A percentile compares a stretch with the other conserved stretches of the same genome.
Evolutionary conservation across 352 stramenopile genomes (phyloP).

Genomic region (Pythium volutum): DNA sequence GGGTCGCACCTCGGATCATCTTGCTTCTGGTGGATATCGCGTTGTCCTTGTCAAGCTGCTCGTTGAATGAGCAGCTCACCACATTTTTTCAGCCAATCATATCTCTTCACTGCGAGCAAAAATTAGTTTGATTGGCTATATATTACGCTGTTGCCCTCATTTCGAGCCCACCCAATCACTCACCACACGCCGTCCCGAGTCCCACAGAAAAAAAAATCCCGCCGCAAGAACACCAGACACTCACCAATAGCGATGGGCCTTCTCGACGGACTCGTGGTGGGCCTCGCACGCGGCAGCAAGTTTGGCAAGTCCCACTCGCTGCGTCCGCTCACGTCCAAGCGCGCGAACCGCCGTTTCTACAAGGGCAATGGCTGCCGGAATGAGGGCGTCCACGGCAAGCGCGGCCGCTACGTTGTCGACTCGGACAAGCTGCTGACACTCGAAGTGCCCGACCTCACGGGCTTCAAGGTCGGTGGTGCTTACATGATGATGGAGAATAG

Average conservation of each 20-base stretch:
- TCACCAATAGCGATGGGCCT: constrained; percentile 52
- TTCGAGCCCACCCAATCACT: constrained; percentile 26
- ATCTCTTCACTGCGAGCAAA: background rate
- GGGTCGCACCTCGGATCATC: constrained; percentile 53
- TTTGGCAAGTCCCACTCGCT: constrained; percentile 82
- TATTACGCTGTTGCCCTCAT: background rate
- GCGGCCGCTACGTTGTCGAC: constrained; percentile 91
- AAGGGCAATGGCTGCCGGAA: constrained; percentile 94
- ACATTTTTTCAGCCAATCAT: constrained; percentile 12
- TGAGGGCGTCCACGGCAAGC: constrained; percentile 90
- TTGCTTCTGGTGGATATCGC: background rate
- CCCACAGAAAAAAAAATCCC: background rate
- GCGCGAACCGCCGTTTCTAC: constrained; percentile 94
- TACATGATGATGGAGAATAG: background rate
- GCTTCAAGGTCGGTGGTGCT: constrained; percentile 72
- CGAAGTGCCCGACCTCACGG: constrained; percentile 91
- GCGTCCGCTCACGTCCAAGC: constrained; percentile 91
- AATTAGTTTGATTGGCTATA: constrained; percentile 10
- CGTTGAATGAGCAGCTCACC: background rate
- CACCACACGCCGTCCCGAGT: constrained; percentile 18
- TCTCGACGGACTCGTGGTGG: constrained; percentile 70
- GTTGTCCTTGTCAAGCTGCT: constrained; percentile 1
- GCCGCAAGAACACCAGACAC: background rate
- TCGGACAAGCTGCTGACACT: constrained; percentile 90
- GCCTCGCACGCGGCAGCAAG: constrained; percentile 78